Base-by-base conservation (phyloP, 2,329 filamentous ascomycete species). In the Penicillium thymicola region DNA sequence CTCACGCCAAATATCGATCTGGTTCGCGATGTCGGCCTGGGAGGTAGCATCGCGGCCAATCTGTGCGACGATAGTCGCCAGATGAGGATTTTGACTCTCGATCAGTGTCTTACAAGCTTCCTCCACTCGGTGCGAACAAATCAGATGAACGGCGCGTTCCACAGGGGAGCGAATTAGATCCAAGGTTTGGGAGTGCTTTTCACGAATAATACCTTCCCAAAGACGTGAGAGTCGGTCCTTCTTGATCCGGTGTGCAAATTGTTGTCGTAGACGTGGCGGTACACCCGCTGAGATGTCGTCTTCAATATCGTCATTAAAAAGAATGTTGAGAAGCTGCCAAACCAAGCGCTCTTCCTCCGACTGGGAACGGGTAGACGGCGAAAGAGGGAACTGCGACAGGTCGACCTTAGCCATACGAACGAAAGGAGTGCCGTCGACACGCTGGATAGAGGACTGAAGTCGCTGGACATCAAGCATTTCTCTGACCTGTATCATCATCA, bases 261-360 rank as follows among this genome's bases (percentile, higher is more conserved):
- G 71, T 1, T 70, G 54, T 38, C 72, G 71, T 48, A 79, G 63
- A 41, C 74, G 66, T 18, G 67, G 61, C 21, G 75, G 76, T 23
- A 80, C 71, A 36, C 72, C 72, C 4, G 68, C 69, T 11, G 75
- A 78, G 34, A 78, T 76, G 52, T 79, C 75, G 49, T 79, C 75
- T 34, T 79, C 72, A 21, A 78, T 74, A 10, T 78, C 72, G n/a
- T 86, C 80, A 62, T 96, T 92, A 68, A 96, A 99, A 4, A 99
- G 81, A 37, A 97, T 87, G 55, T 89, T 89, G 1, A 90, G 88
- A 36, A 99, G 80, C 59, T 90, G 84, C 94, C 95, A 99, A 1
- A 94, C 85, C 25, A 75, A 61, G n/a, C 68, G 66, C 61, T 78
- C 75, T 28, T 69, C 61, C 57, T 75, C 70, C 27, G 67, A 60